A percentile compares a stretch with the other conserved stretches of the same genome.
Conservation (phyloP, 345 rosid genomes). For the Ceriops zippeliana region DNA sequence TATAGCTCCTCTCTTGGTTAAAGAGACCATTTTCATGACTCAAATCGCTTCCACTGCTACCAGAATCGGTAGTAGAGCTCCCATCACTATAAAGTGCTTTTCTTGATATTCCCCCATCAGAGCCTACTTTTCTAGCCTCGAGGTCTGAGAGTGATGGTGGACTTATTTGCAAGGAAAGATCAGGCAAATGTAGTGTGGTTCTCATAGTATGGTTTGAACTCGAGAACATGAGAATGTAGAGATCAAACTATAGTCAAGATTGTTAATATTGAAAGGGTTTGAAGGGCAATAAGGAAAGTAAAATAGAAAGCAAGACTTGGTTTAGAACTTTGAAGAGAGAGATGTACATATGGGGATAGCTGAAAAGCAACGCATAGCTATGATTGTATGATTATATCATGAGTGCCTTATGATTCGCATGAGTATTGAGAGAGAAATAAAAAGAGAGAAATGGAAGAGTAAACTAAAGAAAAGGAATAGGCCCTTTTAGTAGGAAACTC, state of each 20-base stretch:
- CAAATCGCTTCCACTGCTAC: conserved; percentile 64
- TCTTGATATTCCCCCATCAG: conserved; percentile 17
- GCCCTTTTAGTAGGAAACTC: conserved; percentile 41
- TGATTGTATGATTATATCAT: conserved; percentile 62
- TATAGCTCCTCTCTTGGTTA: conserved; percentile 25
- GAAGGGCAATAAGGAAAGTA: conserved; percentile 20
- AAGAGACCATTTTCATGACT: conserved; percentile 62
- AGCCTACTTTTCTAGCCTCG: conserved; percentile 17
- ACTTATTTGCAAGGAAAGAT: conserved; percentile 89
- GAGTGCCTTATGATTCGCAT: conserved; percentile 89
- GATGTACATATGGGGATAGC: conserved; percentile 14
- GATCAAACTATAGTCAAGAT: conserved; percentile 9
- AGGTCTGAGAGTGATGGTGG: conserved; percentile 47
- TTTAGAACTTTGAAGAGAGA: conserved; percentile 11
- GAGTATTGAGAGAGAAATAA: conserved; percentile 25
- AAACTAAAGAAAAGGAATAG: conserved; percentile 26
- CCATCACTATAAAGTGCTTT: conserved; percentile 41
- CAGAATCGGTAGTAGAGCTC: conserved; percentile 67
- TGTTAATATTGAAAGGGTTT: conserved; percentile 5
- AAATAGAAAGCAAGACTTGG: conserved; percentile 9
- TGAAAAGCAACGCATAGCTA: conserved; percentile 28
- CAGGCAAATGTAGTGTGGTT: conserved; percentile 40
- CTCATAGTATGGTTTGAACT: conserved; percentile 33
- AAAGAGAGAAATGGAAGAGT: conserved; percentile 7
- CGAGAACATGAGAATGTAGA: conserved; percentile 35